Percentiles rank a stretch among this genome's conserved stretches.
Conservation (phyloP, 2,329 filamentous ascomycete genomes). For the Trichophyton equinum region DNA sequence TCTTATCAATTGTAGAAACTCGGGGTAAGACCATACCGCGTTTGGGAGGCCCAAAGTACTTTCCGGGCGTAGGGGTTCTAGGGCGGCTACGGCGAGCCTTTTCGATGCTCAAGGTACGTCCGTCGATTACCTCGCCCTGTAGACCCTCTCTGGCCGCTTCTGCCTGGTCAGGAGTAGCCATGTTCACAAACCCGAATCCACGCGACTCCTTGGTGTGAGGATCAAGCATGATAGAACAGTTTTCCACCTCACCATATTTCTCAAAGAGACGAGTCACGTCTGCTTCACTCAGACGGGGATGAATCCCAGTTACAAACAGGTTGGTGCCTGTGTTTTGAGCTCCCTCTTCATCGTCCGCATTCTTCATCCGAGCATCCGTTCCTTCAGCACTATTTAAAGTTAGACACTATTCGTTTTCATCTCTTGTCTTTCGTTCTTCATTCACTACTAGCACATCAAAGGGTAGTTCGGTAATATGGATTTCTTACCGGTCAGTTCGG, state of each 20-base stretch:
- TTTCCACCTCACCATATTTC: conserved; percentile 97
- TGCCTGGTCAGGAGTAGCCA: conserved; percentile 87
- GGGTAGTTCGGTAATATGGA: not conserved
- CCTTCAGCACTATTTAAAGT: conserved; percentile 2
- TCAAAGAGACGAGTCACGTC: conserved; percentile 93
- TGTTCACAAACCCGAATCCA: conserved; percentile 98
- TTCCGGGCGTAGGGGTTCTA: conserved; percentile 91
- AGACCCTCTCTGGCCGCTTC: conserved; percentile 94
- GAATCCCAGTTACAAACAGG: conserved; percentile 96
- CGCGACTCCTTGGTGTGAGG: conserved; percentile 97
- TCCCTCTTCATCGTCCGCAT: conserved; percentile 54
- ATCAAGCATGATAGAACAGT: conserved; percentile 99
- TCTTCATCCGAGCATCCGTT: conserved; percentile 29
- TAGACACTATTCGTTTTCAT: not conserved
- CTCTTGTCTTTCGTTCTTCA: not conserved
- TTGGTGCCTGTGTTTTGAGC: conserved; percentile 90
- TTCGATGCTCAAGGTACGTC: conserved; percentile 92
- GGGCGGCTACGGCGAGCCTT: conserved; percentile 93
- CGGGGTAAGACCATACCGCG: conserved; percentile 52
- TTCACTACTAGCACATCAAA: not conserved
- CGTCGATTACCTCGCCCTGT: conserved; percentile 89
- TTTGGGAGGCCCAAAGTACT: conserved; percentile 98
- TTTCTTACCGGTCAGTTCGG: conserved; percentile 40
- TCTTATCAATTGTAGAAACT: not conserved
- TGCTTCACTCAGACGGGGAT: conserved; percentile 76